These are phyloP conservation scores for Leishmania mexicana DNA, from an alignment of 208 protist species.

Conservation along the genomic window DNA sequence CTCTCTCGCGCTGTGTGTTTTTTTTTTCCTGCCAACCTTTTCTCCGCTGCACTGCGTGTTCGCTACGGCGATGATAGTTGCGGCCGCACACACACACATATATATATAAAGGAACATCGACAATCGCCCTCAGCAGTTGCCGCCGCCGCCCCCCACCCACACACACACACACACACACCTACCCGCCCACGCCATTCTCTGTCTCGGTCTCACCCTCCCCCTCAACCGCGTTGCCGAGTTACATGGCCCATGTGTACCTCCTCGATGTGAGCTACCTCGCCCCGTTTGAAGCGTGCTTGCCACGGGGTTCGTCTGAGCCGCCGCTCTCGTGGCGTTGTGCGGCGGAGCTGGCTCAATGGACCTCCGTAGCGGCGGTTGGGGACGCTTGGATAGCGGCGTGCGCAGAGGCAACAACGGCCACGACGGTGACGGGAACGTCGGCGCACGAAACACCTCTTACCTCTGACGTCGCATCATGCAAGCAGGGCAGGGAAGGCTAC, in stretches of 20 bases:
- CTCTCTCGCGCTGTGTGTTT: not conserved
- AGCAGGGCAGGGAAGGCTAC: not conserved
- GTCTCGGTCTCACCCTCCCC: not conserved
- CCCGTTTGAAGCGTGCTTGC: not conserved
- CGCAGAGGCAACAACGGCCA: not conserved
- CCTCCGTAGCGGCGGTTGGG: slow-evolving; percentile 7
- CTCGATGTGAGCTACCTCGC: slow-evolving; percentile 30
- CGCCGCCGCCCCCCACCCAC: not conserved
- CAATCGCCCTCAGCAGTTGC: not conserved
- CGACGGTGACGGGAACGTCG: not conserved
- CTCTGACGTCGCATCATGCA: not conserved
- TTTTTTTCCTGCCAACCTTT: not conserved
- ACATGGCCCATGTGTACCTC: slow-evolving; percentile 39
- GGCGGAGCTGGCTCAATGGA: slow-evolving; percentile 34
- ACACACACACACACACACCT: no score
- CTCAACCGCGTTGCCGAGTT: not conserved
- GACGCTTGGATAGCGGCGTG: slow-evolving; percentile 22
- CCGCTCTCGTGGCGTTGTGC: slow-evolving; percentile 37
- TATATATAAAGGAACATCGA: not conserved
- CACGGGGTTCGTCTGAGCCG: not conserved
- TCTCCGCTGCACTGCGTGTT: not conserved
- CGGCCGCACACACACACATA: not conserved
- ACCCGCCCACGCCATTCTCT: not conserved
- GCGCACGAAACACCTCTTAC: not conserved
- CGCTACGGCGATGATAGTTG: not conserved